Base-by-base conservation (phyloP, 441 rosid genomes). In the Biscutella laevigata region DNA sequence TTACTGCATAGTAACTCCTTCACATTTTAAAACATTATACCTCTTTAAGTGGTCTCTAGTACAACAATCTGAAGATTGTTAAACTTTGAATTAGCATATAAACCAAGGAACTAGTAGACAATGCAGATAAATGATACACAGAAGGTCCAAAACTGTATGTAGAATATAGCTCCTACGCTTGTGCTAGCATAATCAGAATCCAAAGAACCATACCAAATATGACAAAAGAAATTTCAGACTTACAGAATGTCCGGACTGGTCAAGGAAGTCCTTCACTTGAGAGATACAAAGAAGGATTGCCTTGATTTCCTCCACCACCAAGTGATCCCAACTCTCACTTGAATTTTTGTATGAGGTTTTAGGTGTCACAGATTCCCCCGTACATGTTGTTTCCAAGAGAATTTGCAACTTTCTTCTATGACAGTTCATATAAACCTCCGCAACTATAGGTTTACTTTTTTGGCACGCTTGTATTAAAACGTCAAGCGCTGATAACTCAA, bases 251-350 rank as follows among this genome's bases (percentile, higher is more conserved):
- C 63, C 73, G 48, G 81, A 66, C 74, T 77, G 84, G 71, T 82
- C 83, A 53, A 62, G 48, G 43, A 62, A 59, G 59, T 57, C 72
- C 81, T 81, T 89, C 72, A 79, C 69, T 60, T 77, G 80, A 40
- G 81, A 72, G 12, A 79, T 58, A 47, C 85, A 84, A 55, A 78
- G 69, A 40, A 77, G 76, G 70, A 86, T 77, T 60, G 78, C 82
- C 67, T 81, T 86, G 67, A 89, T 82, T 81, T 94, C 99, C 64
- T 89, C 86, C 2, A 62, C 72, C 75, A 94, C 81, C 76, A 80
- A 74, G 70, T 63, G 60, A 67, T 66, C 69, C 83, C 80, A 81
- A 20, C 62, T 68, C 69, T 67, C 77, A 67, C 64, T 78, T 39
- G 74, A 68, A 71, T 60, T 65, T 47, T 77, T 78, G 46, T 53